Conservation (phyloP, 1,284 basidiomycete genomes). For the Paramarasmius palmivorus region DNA sequence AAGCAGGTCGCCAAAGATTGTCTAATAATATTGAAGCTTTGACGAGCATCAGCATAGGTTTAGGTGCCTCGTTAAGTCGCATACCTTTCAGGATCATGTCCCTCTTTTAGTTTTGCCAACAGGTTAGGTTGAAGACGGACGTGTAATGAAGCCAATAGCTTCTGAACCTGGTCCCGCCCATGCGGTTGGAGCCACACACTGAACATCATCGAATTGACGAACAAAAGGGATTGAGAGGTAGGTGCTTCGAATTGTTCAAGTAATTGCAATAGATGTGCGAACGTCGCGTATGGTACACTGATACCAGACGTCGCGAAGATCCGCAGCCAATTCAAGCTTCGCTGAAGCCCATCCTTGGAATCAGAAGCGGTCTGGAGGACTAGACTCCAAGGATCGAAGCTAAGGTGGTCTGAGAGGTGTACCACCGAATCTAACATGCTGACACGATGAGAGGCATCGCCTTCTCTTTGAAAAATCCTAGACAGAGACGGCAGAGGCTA, state of each 20-base stretch:
- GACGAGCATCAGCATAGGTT: conserved; percentile 4
- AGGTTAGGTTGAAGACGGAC: conserved; percentile 39
- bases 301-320: conserved; percentile 69
- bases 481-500: conserved; percentile 57
- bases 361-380: conserved; percentile 46
- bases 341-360: conserved; percentile 45
- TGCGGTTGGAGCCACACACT: conserved; percentile 56
- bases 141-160: conserved; percentile 50
- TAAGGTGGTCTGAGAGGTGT: conserved; percentile 25
- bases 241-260: conserved; percentile 39
- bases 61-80: conserved; percentile 1
- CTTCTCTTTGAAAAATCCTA: conserved; percentile 58
- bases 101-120: conserved; percentile 32
- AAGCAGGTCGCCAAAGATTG: conserved; percentile 59
- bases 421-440: conserved; percentile 36
- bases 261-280: conserved; percentile 46
- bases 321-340: conserved; percentile 63
- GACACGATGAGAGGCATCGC: conserved; percentile 38
- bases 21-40: conserved; percentile 51
- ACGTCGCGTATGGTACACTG: conserved; percentile 56
- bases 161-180: conserved; percentile 58
- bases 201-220: conserved; percentile 50
- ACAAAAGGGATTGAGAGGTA: conserved; percentile 43
- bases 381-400: conserved; percentile 57
- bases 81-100: conserved; percentile 25